Evolutionary conservation across 805 yeast species (phyloP).

Genomic region (Kockiozyma suomiensis): DNA sequence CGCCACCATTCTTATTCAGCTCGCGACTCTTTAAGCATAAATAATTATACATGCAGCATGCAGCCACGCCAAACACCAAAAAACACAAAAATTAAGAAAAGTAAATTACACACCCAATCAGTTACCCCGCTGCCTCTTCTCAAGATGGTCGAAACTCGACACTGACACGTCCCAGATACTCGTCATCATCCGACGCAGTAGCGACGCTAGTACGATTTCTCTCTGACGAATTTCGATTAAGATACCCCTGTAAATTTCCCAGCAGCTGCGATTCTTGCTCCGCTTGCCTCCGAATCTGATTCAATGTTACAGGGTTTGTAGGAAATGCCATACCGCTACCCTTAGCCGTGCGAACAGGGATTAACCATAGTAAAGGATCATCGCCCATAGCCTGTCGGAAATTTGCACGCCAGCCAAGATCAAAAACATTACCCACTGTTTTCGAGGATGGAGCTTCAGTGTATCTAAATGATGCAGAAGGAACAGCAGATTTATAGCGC

Average conservation of each 20-base stretch:
- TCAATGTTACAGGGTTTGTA: constrained; percentile 38
- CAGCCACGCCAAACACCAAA: background rate
- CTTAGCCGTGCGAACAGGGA: constrained; percentile 57
- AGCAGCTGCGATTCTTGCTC: constrained; percentile 39
- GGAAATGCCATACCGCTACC: constrained; percentile 44
- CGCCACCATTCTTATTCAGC: no score
- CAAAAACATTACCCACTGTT: constrained; percentile 68
- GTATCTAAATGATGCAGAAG: constrained; percentile 42
- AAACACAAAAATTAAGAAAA: background rate
- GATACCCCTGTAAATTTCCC: constrained; percentile 18
- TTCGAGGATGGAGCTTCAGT: constrained; percentile 50
- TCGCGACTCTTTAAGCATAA: no score
- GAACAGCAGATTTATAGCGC: constrained; percentile 44
- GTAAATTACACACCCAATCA: background rate
- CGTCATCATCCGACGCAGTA: constrained; percentile 23
- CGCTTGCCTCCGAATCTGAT: constrained; percentile 41
- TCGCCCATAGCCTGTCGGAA: constrained; percentile 77
- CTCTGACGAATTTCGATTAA: constrained; percentile 8
- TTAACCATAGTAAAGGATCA: constrained; percentile 64
- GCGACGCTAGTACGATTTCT: constrained; percentile 8
- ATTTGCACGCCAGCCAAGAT: constrained; percentile 66
- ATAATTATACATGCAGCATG: background rate
- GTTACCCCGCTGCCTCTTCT: background rate
- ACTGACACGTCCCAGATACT: constrained; percentile 28
- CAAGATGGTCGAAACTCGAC: constrained; percentile 30